Base-by-base conservation (phyloP, 192 early-diverging fungal species). In the Neocallimastix lanati region DNA sequence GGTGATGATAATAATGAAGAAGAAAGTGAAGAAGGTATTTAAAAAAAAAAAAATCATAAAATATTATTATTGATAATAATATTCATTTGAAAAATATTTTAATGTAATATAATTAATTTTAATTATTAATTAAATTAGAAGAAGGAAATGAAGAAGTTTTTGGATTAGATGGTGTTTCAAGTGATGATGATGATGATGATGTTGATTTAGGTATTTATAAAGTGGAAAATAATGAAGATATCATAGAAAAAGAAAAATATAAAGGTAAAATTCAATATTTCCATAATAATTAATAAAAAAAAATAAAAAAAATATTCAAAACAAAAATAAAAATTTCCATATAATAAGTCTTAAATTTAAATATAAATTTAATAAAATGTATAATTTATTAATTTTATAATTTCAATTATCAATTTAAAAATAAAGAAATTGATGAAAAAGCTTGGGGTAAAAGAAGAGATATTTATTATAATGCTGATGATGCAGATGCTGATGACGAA, bases 401-500 rank as follows among this genome's bases (percentile, higher is more conserved):
- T 13, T 28, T 36, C 28, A 29, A 29, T 77, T 83, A 28, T 80
- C n/a, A 15, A 15, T 81, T 28, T 1, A n/a, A 25, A 29, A 36
- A 76, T n/a, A 77, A 28, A 58, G 82, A 81, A 28, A 76, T 27
- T 77, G 82, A 90, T 82, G 89, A 93, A 30, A 84, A 87, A 58
- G 90, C 93, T 0, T 97, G 95, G 95, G 95, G 95, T 30, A 89
- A 86, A 38, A 87, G 84, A 29, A 90, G 92, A 78, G 84, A 90
- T 77, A 90, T 88, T 79, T 97, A 77, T 81, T 35, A 28, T 28
- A 38, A 82, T 35, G 81, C 76, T 27, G 33, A 80, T 76, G 80
- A 29, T 76, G 76, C 82, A 2, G 79, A 38, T n/a, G 76, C 14
- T 11, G 82, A 78, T 27, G 18, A 79, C 12, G 78, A 80, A 35